Base-by-base conservation (phyloP, 345 rosid species). In the Capsella bursapastoris region DNA sequence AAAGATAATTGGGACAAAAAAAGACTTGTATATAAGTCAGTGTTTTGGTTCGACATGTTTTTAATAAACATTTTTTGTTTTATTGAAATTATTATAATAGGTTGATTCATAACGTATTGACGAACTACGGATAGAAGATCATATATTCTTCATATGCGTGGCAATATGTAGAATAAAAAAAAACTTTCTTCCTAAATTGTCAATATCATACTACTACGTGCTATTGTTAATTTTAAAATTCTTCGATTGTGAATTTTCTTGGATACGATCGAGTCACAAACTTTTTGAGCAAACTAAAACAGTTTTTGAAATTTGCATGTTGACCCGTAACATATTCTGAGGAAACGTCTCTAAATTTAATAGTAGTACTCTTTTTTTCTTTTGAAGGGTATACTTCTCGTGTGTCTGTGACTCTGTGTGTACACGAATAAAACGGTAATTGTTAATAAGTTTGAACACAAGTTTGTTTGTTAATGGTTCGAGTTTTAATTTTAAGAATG, bases 361-460 rank as follows among this genome's bases (percentile, higher is more conserved):
- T 44, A 44, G 4, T 63, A 63, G 3, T 31, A 31, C 44, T 7
- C 16, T 15, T 14, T 5, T 14, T 5, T 44, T 14, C 4, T 48
- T n/a, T 14, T 2, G 6, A 12, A 60, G 22, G 16, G n/a, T 2
- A 3, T 14, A 31, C 10, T 41, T 40, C 3, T 51, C 22, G 37
- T 34, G 37, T 6, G 37, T 34, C 7, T 34, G 22, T 18, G 22
- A 18, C 22, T 18, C 22, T 18, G 31, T 40, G 38, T 51, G 31
- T 28, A 61, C 75, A 61, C 75, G 44, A 71, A 52, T 50, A 51
- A 71, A 49, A 70, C 66, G n/a, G 66, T 59, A 10, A 38, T 38
- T 6, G 9, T 49, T n/a, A 22, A 45, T 58, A 12, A 45, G 22
- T 31, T 29, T 69, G 27, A 22, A 50, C 47, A 50, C 25, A 7